Base-by-base conservation (phyloP, 1,284 basidiomycete genomes). In the Porogramme epimiltina region DNA sequence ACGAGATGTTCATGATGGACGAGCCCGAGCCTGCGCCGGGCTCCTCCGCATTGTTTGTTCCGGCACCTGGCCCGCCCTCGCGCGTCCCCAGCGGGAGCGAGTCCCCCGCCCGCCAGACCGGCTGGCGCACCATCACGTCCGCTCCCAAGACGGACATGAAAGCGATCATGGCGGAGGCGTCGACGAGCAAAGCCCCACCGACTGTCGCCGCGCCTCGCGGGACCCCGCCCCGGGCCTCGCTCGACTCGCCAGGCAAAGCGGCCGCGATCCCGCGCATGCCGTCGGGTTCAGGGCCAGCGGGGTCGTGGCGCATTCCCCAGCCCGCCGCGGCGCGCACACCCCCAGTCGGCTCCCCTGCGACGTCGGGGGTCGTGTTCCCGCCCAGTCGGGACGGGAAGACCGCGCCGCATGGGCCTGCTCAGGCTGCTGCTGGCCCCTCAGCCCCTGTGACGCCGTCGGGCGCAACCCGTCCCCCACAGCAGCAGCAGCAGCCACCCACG, bases 141-240 rank as follows among this genome's bases (percentile, higher is more conserved):
- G 58, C 64, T 61, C 70, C 67, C 45, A 92, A 88, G 24, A 80
- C 86, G 9, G 92, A 96, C 64, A 85, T 97, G 76, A 87, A 90
- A 60, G 75, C 82, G 19, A 86, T 98, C 55, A 93, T 97, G 83
- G 91, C 89, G 0, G 91, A 93, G 66, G 82, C 84, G 1, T 81
- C 82, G 38, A 71, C 52, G 23, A 61, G 62, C 24, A 68, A 67
- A 52, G 39, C 41, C n/a, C n/a, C n/a, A n/a, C n/a, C n/a, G n/a
- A n/a, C n/a, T n/a, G n/a, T n/a, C n/a, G n/a, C n/a, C n/a, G n/a
- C n/a, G n/a, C 49, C 55, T 1, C 54, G 50, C 3, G 51, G 52
- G 1, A 31, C 45, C 6, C 54, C 57, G 16, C 46, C 55, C 4
- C 52, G 57, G 16, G 39, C 49, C 11, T 45, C 31, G 2, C 8